These are phyloP conservation scores for Lepidium sativum DNA, from an alignment of 345 rosid genomes.

Conservation along the genomic window DNA sequence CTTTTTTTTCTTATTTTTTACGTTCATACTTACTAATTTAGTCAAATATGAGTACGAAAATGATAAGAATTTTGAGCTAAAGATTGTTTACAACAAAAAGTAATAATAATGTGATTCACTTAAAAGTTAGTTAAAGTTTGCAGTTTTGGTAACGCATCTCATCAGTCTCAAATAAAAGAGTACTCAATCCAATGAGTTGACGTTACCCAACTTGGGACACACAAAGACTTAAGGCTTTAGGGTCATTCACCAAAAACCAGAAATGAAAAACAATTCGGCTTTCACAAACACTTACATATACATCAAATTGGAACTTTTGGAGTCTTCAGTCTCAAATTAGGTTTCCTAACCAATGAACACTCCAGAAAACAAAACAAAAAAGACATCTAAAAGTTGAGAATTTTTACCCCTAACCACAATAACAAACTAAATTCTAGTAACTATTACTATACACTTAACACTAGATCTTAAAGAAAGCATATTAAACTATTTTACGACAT, in stretches of 20 bases:
- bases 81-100: background rate
- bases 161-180: background rate
- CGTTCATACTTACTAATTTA: background rate
- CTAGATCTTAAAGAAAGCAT: background rate
- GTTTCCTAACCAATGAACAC: background rate
- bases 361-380: background rate
- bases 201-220: constrained; percentile 12
- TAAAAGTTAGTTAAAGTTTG: background rate
- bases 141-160: background rate
- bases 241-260: background rate
- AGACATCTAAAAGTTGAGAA: background rate
- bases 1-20: background rate
- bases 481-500: background rate
- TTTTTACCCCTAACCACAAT: background rate
- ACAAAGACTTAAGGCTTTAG: background rate
- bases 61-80: background rate
- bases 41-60: background rate
- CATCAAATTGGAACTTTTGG: background rate
- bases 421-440: background rate
- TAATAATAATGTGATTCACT: background rate
- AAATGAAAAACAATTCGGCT: background rate
- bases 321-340: background rate
- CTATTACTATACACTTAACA: background rate
- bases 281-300: background rate
- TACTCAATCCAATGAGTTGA: constrained; percentile 3